phyloP scores from a whole-genome alignment of 129 eudicot genomes.

The Pulicaria dysenterica region DNA sequence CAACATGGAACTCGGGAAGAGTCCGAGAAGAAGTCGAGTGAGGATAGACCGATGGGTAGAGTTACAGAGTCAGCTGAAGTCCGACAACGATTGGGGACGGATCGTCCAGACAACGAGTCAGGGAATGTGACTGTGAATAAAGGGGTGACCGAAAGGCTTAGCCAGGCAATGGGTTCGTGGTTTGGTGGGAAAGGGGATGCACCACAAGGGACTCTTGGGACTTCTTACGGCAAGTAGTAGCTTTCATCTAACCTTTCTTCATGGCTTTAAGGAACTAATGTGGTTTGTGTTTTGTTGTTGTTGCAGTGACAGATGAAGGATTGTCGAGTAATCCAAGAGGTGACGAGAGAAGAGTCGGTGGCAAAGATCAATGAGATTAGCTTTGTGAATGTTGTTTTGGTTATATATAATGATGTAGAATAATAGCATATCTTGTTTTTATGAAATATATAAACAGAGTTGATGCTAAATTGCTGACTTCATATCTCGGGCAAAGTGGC shows the following conservation, averaged over 20 bases:
- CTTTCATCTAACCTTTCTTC: too few relatives aligned
- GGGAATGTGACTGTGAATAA: constrained; percentile 38
- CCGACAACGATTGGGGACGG: constrained; percentile 45
- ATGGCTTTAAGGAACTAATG: background rate
- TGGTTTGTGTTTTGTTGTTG: background rate
- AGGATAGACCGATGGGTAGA: constrained; percentile 38
- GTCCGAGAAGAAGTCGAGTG: constrained; percentile 20
- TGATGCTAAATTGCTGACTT: too few relatives aligned
- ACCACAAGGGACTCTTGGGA: constrained; percentile 36
- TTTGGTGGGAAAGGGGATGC: constrained; percentile 51
- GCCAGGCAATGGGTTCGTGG: constrained; percentile 58
- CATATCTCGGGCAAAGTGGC: too few relatives aligned
- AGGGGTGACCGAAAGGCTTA: constrained; percentile 51
- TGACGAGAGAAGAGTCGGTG: background rate
- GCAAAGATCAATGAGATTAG: background rate
- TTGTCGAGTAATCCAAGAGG: constrained; percentile 28
- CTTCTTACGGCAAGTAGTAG: constrained; percentile 36
- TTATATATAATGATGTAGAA: too few relatives aligned
- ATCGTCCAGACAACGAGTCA: constrained; percentile 31
- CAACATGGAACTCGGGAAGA: constrained; percentile 33
- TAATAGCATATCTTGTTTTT: too few relatives aligned
- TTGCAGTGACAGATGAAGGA: constrained; percentile 38
- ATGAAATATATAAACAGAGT: too few relatives aligned
- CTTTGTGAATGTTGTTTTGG: too few relatives aligned
- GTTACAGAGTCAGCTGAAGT: constrained; percentile 79